Conservation (phyloP, 768 basidiomycete species). For the Neoboletus magnificus region DNA sequence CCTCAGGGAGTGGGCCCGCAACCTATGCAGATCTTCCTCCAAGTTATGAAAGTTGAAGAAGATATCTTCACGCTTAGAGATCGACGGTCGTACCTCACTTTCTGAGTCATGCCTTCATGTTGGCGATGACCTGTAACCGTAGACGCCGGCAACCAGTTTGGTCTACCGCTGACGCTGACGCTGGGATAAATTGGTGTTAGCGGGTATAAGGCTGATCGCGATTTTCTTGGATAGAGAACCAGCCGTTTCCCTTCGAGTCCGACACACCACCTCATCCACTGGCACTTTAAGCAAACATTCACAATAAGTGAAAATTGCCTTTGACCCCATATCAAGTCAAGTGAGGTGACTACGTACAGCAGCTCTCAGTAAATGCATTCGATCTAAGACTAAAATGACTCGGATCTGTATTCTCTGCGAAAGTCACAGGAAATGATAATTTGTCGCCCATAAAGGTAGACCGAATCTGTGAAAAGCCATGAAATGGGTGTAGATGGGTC, state of each 20-base stretch:
- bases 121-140: not conserved
- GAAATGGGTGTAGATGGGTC: too few relatives aligned
- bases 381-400: too few relatives aligned
- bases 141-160: not conserved
- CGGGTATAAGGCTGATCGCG: not conserved
- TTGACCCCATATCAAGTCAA: too few relatives aligned
- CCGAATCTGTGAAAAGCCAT: too few relatives aligned
- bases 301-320: too few relatives aligned
- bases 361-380: too few relatives aligned
- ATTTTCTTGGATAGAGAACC: not conserved
- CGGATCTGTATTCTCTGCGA: too few relatives aligned
- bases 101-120: not conserved
- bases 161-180: not conserved
- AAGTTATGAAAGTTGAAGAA: conserved; percentile 25
- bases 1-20: conserved; percentile 14
- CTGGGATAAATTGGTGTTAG: not conserved
- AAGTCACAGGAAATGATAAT: too few relatives aligned
- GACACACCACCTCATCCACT: too few relatives aligned
- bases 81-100: not conserved
- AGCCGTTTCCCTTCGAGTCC: not conserved
- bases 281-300: too few relatives aligned
- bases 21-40: conserved; percentile 29
- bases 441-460: too few relatives aligned
- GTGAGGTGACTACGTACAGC: too few relatives aligned
- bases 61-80: not conserved